Conservation (phyloP, 768 basidiomycete genomes). For the Suillus discolor region DNA sequence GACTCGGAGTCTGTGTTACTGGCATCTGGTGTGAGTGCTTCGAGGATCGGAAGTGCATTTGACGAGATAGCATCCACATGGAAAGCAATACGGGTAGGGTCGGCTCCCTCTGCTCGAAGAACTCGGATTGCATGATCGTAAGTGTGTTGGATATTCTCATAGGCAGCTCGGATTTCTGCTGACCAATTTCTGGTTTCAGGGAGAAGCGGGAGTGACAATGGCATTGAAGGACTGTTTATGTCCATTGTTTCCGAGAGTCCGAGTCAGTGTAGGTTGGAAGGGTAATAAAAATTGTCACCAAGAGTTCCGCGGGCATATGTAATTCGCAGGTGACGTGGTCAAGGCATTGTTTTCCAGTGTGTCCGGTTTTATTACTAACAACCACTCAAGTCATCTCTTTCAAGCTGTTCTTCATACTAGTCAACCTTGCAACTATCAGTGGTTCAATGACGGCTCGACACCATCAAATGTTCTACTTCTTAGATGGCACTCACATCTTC, state of each 20-base stretch:
- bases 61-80: conserved; percentile 18
- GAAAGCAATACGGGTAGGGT: conserved; percentile 17
- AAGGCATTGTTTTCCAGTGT: too few relatives aligned
- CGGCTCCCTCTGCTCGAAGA: conserved; percentile 17
- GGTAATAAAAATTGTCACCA: too few relatives aligned
- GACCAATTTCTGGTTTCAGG: conserved; percentile 13
- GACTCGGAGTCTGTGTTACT: too few relatives aligned
- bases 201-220: conserved; percentile 15
- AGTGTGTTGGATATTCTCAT: conserved; percentile 13
- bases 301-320: too few relatives aligned
- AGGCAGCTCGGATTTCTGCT: conserved; percentile 13
- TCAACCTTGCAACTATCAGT: too few relatives aligned
- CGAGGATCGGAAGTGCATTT: conserved; percentile 14
- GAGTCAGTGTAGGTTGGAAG: too few relatives aligned
- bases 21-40: conserved; percentile 10
- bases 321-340: too few relatives aligned
- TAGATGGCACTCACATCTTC: neutral
- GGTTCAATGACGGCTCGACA: neutral
- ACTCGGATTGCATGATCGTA: conserved; percentile 11
- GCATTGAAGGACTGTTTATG: neutral
- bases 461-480: conserved; percentile 13
- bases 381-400: too few relatives aligned
- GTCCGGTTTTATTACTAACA: too few relatives aligned
- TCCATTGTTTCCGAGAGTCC: neutral
- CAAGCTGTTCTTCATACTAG: too few relatives aligned